Evolutionary conservation across 2,329 filamentous ascomycete genomes (phyloP).

Genomic region (Monascus ruber): DNA sequence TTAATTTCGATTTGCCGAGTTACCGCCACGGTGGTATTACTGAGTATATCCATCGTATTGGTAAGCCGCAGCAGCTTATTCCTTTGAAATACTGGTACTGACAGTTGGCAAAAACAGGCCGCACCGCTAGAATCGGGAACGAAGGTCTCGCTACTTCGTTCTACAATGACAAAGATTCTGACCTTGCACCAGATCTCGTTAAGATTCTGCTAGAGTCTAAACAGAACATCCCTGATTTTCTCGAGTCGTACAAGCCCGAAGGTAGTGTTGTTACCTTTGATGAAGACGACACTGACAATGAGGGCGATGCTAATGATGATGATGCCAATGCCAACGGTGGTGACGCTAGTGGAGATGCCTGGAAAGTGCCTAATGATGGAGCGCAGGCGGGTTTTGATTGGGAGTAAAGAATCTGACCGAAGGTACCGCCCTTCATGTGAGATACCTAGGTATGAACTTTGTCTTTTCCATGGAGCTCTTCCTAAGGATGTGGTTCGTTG

Average conservation of each 20-base stretch:
- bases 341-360: constrained; percentile 5
- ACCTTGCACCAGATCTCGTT: constrained; percentile 61
- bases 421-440: too few relatives aligned
- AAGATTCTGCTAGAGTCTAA: constrained; percentile 71
- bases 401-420: background rate
- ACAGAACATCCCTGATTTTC: constrained; percentile 72
- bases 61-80: constrained; percentile 37
- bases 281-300: constrained; percentile 40
- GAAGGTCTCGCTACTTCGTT: constrained; percentile 78
- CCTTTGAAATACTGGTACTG: background rate
- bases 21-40: constrained; percentile 71
- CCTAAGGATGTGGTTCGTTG: too few relatives aligned
- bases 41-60: constrained; percentile 91
- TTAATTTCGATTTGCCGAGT: constrained; percentile 83
- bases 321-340: constrained; percentile 8
- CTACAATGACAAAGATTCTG: constrained; percentile 66
- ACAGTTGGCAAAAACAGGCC: constrained; percentile 42
- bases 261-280: constrained; percentile 37
- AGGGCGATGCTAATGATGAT: constrained; percentile 14
- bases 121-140: constrained; percentile 88
- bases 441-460: too few relatives aligned
- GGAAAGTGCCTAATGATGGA: constrained; percentile 7
- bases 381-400: background rate
- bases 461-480: too few relatives aligned
- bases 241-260: constrained; percentile 46